Evolutionary conservation across 1,284 basidiomycete species (phyloP), one percentile per base, ranked within the genome.

Genomic region (Trichosporon coremiiforme): DNA sequence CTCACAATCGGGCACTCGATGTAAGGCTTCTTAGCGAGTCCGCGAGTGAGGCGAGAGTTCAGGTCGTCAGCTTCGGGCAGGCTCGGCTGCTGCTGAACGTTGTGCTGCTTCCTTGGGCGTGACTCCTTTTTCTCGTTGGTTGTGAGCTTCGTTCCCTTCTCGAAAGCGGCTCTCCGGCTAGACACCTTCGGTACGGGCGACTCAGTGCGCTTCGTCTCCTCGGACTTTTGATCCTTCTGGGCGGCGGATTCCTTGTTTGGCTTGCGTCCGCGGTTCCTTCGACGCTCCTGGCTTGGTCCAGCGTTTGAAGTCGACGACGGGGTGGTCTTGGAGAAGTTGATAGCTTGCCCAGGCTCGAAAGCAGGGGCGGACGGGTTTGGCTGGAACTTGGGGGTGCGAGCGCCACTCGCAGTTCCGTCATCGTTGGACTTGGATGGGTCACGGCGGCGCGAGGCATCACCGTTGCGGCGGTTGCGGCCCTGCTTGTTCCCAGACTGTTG

Each of bases 1-100:
- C 79, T 75, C 68, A 82, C 80, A 57, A 84, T 84, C 0, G 82
- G 82, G 69, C 83, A 84, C 73, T 84, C 83, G 25, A 83, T 65
- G 71, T 77, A 83, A 9, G 82, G 81, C 71, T 75, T 70, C 45
- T 70, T 71, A 13, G 75, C 76, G 31, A 84, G 70, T 0, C 81
- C 82, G 33, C 82, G 75, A 0, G 77, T 82, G 66, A 84, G 72
- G 9, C 78, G 76, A 20, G 78, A 79, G 31, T 80, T 76, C 68
- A 83, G 66, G 73, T 83, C 82, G 68, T 84, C 83, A 55, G 81
- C 78, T 68, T 83, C 79, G 4, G 65, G 64, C 9, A 67, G 66
- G 17, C 60, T 60, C 4, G 47, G 62, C 33, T 68, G 45, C 7
- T 63, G 55, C 4, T 17, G 9, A n/a, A 66, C 65, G 10, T n/a